Conservation (phyloP, 306 rosid genomes). For the Rosa rugosa region DNA sequence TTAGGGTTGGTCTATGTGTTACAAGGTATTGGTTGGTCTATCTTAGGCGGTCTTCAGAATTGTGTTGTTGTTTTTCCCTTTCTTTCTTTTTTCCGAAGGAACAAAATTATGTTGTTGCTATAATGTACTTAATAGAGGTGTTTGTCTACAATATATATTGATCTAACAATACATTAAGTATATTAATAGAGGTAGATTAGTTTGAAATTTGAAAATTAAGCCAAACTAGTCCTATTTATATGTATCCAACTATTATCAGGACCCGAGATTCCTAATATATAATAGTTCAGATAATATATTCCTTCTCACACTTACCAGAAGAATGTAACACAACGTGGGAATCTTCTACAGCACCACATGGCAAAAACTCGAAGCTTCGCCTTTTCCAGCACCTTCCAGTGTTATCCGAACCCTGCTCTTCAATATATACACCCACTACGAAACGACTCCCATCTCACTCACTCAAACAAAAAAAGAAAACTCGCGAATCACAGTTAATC, state of each 20-base stretch:
- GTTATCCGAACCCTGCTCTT: background rate
- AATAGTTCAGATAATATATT: background rate
- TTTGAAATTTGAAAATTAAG: no score
- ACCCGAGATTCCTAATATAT: background rate
- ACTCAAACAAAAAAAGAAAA: background rate
- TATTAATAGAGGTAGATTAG: no score
- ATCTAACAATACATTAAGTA: no score
- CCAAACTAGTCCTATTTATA: no score
- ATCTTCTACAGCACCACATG: background rate
- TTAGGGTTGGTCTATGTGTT: background rate
- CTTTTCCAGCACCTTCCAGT: conserved; percentile 18
- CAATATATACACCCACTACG: background rate
- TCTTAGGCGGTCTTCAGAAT: no score
- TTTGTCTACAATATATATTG: no score
- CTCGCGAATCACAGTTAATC: background rate
- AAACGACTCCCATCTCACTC: background rate
- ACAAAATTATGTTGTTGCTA: no score
- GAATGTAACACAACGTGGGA: conserved; percentile 23
- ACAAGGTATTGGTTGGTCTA: background rate
- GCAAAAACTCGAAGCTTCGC: conserved; percentile 27
- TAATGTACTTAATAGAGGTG: no score
- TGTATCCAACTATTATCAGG: no score
- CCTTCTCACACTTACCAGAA: background rate
- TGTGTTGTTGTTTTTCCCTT: no score
- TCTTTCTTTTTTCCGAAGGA: no score